Evolutionary conservation across 768 basidiomycete genomes (phyloP).

Genomic region (Kwoniella bestiolae): DNA sequence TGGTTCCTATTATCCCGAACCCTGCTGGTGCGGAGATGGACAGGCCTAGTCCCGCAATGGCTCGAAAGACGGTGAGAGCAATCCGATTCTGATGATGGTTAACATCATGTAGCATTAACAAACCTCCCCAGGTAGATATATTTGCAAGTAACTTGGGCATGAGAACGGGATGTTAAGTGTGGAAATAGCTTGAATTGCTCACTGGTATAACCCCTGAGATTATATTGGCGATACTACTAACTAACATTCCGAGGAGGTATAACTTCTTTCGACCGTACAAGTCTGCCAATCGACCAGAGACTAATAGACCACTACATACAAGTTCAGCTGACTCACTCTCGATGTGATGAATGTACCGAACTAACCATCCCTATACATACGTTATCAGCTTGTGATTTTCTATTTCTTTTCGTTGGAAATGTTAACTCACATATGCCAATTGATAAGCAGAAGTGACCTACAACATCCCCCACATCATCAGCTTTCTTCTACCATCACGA

Average conservation of each 20-base stretch:
- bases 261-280: slow-evolving; percentile 69
- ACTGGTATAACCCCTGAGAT: slow-evolving; percentile 25
- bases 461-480: background rate
- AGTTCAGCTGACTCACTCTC: background rate
- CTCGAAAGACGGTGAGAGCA: slow-evolving; percentile 34
- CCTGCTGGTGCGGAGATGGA: slow-evolving; percentile 30
- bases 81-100: slow-evolving; percentile 23
- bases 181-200: no score
- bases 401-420: no score
- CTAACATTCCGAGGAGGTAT: slow-evolving; percentile 67
- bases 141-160: no score
- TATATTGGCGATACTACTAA: slow-evolving; percentile 66
- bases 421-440: slow-evolving; percentile 4
- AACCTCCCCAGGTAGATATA: no score
- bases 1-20: slow-evolving; percentile 33
- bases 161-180: no score
- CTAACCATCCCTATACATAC: background rate
- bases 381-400: no score
- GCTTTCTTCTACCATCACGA: background rate
- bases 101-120: no score
- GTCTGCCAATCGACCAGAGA: slow-evolving; percentile 44
- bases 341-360: background rate
- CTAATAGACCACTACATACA: slow-evolving; percentile 26
- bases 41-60: slow-evolving; percentile 32
- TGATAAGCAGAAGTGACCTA: slow-evolving; percentile 7